A percentile compares a stretch with the other conserved stretches of the same genome.
These are phyloP conservation scores for Pseudomonodictys pantanalensis DNA, from an alignment of 495 filamentous ascomycete species.

Conservation along the genomic window DNA sequence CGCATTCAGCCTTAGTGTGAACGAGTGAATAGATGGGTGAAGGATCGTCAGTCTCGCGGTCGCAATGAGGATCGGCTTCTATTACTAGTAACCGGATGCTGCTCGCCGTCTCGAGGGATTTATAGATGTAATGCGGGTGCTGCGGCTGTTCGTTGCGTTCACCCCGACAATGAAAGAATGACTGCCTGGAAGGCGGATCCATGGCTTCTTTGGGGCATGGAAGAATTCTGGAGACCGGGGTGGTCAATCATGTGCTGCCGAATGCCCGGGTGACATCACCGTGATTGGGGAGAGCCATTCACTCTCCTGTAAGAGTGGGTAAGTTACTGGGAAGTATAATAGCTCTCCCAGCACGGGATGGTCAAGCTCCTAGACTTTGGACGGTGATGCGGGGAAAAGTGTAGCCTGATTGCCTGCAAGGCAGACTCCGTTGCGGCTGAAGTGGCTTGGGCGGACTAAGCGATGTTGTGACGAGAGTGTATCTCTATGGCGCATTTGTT, in stretches of 20 bases:
- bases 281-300: background rate
- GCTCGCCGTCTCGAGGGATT: background rate
- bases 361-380: background rate
- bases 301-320: background rate
- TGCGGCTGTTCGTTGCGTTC: background rate
- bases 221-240: background rate
- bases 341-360: too few relatives aligned
- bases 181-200: background rate
- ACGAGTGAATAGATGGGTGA: background rate
- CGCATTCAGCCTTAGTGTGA: background rate
- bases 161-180: background rate
- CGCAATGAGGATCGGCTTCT: background rate
- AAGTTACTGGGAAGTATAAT: background rate
- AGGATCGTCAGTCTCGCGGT: background rate
- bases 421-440: background rate
- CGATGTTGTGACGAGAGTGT: background rate
- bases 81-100: background rate
- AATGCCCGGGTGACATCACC: background rate
- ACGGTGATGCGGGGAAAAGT: background rate
- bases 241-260: background rate
- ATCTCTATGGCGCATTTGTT: background rate
- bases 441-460: background rate
- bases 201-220: background rate
- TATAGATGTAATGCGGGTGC: background rate
- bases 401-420: background rate